Evolutionary conservation across 306 rosid genomes (phyloP), one percentile per base, ranked within the genome.

Genomic region (Boehmeria nivea): DNA sequence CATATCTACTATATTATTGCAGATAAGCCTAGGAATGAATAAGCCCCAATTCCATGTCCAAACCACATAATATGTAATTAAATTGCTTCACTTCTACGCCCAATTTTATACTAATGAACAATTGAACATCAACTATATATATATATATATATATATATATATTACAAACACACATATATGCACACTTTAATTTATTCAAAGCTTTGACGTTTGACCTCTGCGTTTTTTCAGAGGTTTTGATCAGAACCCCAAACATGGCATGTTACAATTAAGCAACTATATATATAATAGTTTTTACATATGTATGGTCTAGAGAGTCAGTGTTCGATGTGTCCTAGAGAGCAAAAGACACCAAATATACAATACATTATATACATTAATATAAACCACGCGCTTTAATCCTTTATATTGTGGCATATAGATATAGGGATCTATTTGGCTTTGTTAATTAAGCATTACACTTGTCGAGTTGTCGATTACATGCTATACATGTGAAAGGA

Each of bases 181-280:
- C 2, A 15, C 11, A 18, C 66, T 66, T 15, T 0, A n/a, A n/a
- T 31, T 31, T 36, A 23, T 77, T 71, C 54, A 77, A 70, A 77
- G 65, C 48, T 71, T 68, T 77, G 87, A 74, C 77, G 48, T 26
- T 73, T 64, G 78, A 71, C 71, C 42, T 20, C 23, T 43, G 64
- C 17, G 54, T 63, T 67, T 34, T 53, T 18, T 17, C 36, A 31
- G 36, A 28, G 26, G 12, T 49, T 67, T 54, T 19, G 7, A 8
- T 54, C 65, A 61, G 64, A 69, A 39, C 68, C 71, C 71, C 46
- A 44, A 20, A 60, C 51, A 74, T 58, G 65, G 64, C 68, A 68
- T 43, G 37, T 42, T 31, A 31, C 36, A 31, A 31, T n/a, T n/a
- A 31, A 38, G 31, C 44, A 13, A 44, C 68, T 57, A 61, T 43